Base-by-base conservation (phyloP, 495 filamentous ascomycete species). In the Penicillium coffeae region DNA sequence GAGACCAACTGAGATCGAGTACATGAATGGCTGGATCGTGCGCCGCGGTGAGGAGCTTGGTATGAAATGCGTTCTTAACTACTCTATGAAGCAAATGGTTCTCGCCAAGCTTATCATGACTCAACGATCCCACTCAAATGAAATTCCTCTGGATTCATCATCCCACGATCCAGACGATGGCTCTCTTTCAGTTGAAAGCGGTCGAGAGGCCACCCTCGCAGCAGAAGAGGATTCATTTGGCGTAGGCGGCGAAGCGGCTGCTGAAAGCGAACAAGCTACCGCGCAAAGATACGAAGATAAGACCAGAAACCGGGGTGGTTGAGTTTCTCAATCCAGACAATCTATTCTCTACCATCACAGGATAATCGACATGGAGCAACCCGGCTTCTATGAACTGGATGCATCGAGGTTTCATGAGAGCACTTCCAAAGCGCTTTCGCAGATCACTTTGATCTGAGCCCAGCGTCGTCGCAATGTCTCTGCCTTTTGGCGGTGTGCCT, bases 11-110 rank as follows among this genome's bases (percentile, higher is more conserved):
- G 90, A 95, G 64, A 81, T 95, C 45, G 80, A 85, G 15, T 91
- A 86, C 56, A 79, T 95, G 54, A 95, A 93, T 68, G 91, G 90
- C 13, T 96, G 85, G 66, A 76, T 95, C 22, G 79, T 93, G 35
- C 70, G 69, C 45, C 77, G 80, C 20, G 90, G 82, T 20, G 75
- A 83, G 58, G 82, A 89, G 65, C 52, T 87, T 34, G 84, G 85
- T 10, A 60, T 90, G 5, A 68, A 74, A 40, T 82, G 81, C 51
- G 72, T 77, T 42, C 68, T 86, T 51, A 89, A 95, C 54, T 83
- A 84, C 56, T 76, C 80, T 74, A 66, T 89, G 12, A 72, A 79
- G 63, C 74, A 84, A 27, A 52, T 85, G 56, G 75, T 88, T 9
- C 71, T 60, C 14, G 56, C 58, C 35, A 73, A 65, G 48, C 45